Percentiles rank a stretch among this genome's conserved stretches.
Evolutionary conservation across 495 filamentous ascomycete genomes (phyloP).

Genomic region (Aspergillus taichungensis): DNA sequence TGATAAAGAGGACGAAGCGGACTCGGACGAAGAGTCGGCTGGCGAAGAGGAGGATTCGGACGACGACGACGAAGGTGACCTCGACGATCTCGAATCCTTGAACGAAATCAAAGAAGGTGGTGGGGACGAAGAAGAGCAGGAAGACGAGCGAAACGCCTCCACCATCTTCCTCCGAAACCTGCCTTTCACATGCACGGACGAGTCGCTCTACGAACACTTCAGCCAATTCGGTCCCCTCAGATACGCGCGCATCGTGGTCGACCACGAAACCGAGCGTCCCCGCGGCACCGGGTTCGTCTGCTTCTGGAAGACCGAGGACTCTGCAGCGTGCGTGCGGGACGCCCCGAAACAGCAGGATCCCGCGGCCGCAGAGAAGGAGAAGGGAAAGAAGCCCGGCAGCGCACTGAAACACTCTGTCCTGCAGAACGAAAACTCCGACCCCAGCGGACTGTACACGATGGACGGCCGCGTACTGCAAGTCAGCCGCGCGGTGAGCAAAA

Average conservation of each 20-base stretch:
- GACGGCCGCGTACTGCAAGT: conserved; percentile 82
- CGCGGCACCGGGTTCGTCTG: conserved; percentile 92
- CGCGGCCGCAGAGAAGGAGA: conserved; percentile 25
- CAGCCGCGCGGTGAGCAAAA: conserved; percentile 71
- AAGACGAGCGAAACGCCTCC: conserved; percentile 48
- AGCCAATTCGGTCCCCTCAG: conserved; percentile 69
- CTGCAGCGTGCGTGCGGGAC: conserved; percentile 57
- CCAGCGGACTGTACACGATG: conserved; percentile 73
- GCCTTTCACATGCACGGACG: conserved; percentile 76
- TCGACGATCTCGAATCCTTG: conserved; percentile 20
- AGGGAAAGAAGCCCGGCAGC: conserved; percentile 28
- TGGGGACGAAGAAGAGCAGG: conserved; percentile 44
- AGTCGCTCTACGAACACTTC: conserved; percentile 75
- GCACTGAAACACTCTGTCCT: conserved; percentile 65
- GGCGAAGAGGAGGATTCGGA: conserved; percentile 17
- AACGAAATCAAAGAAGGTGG: conserved; percentile 40
- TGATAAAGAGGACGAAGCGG: conserved; percentile 17
- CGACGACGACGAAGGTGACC: conserved; percentile 17
- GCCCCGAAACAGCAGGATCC: conserved; percentile 52
- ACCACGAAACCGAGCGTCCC: conserved; percentile 71
- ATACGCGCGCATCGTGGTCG: conserved; percentile 84
- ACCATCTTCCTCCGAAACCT: conserved; percentile 94
- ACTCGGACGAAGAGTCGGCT: conserved; percentile 16
- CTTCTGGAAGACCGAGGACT: conserved; percentile 72
- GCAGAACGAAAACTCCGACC: conserved; percentile 70